Conservation (phyloP, 2,329 filamentous ascomycete genomes). For the Neurospora crassa region DNA sequence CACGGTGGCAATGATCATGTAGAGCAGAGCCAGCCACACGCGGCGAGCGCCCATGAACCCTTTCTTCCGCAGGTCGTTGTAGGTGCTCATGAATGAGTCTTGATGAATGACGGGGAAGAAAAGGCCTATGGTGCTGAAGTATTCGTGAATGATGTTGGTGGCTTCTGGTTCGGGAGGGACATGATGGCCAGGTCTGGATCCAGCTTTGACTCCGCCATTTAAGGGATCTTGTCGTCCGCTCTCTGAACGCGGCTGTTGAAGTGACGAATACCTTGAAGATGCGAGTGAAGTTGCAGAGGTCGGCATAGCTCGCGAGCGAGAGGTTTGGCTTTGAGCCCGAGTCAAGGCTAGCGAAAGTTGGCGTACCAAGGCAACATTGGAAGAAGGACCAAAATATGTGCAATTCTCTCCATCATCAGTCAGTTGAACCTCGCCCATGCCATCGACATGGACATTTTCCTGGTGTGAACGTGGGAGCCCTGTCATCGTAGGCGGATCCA, state of each 20-base stretch:
- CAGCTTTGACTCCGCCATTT: background rate
- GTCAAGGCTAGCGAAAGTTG: background rate
- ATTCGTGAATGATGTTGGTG: background rate
- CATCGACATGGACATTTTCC: background rate
- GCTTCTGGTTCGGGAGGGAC: background rate
- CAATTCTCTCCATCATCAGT: background rate
- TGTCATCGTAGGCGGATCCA: background rate
- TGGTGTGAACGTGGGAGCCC: background rate
- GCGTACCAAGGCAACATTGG: background rate
- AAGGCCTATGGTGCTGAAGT: background rate
- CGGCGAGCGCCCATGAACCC: background rate
- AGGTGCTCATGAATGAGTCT: background rate
- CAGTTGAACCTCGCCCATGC: conserved; percentile 1
- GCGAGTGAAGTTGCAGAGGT: background rate
- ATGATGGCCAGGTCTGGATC: background rate
- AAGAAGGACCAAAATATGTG: conserved; percentile 1
- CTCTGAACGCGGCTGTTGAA: background rate
- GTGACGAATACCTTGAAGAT: background rate
- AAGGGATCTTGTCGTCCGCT: background rate
- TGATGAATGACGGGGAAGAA: background rate
- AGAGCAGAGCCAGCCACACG: conserved; percentile 1
- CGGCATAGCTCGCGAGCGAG: background rate
- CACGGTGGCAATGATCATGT: conserved; percentile 1
- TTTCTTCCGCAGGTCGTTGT: background rate
- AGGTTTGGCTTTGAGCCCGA: background rate